These are phyloP conservation scores for Aspergillus panamensis DNA, from an alignment of 495 filamentous ascomycete genomes.

Conservation along the genomic window DNA sequence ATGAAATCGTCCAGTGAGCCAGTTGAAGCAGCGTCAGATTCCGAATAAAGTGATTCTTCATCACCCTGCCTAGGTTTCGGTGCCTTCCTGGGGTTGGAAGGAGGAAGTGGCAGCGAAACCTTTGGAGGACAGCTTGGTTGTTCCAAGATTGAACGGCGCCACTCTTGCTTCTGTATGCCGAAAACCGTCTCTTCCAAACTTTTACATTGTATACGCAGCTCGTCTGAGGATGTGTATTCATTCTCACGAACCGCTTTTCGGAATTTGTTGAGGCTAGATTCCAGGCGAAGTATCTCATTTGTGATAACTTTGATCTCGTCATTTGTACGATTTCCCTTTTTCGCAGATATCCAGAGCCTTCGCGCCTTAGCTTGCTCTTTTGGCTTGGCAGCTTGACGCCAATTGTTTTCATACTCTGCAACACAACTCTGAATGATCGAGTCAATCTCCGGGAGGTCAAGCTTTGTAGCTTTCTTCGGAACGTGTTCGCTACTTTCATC, in stretches of 20 bases:
- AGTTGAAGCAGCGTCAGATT: conserved; percentile 31
- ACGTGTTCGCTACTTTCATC: conserved; percentile 41
- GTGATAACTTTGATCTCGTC: conserved; percentile 25
- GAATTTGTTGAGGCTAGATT: conserved; percentile 49
- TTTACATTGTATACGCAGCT: conserved; percentile 50
- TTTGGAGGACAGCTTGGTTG: conserved; percentile 49
- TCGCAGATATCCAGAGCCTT: conserved; percentile 57
- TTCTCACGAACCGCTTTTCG: conserved; percentile 46
- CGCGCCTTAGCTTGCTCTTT: conserved; percentile 52
- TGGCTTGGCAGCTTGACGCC: conserved; percentile 54
- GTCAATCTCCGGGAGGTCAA: conserved; percentile 48
- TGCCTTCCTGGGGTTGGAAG: conserved; percentile 24
- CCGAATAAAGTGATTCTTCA: conserved; percentile 40
- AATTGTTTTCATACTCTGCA: conserved; percentile 48
- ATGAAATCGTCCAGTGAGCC: conserved; percentile 48
- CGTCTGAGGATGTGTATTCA: conserved; percentile 44
- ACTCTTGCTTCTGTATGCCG: conserved; percentile 50
- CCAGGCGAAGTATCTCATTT: conserved; percentile 32
- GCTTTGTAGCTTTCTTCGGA: conserved; percentile 18
- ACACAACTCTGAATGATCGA: conserved; percentile 53
- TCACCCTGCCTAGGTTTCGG: conserved; percentile 27
- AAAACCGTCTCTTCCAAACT: conserved; percentile 61
- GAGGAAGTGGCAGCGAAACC: conserved; percentile 18
- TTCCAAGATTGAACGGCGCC: conserved; percentile 52
- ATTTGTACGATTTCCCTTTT: conserved; percentile 27